phyloP scores from a whole-genome alignment of 2,329 filamentous ascomycete species.

The Mariannaea sp. region DNA sequence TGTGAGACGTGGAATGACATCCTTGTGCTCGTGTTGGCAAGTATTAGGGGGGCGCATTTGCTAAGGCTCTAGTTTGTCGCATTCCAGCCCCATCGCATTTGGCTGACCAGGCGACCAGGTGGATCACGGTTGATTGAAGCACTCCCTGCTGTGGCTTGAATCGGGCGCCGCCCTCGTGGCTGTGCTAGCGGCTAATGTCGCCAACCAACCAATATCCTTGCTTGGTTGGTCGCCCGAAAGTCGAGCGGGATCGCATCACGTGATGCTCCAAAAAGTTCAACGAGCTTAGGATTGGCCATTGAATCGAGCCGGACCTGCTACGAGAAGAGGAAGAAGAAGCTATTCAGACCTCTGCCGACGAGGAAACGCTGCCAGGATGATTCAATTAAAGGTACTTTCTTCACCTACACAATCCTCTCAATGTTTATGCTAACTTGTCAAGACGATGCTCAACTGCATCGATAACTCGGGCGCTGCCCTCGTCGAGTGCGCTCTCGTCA shows the following conservation, averaged over 20 bases:
- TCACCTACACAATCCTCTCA: rapidly evolving
- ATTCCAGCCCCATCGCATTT: constrained; percentile 31
- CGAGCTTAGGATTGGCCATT: constrained; percentile 25
- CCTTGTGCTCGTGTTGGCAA: constrained; percentile 25
- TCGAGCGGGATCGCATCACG: constrained; percentile 21
- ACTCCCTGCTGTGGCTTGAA: constrained; percentile 19
- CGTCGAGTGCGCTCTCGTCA: constrained; percentile 92
- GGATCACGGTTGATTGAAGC: constrained; percentile 18
- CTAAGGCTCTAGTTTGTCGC: constrained; percentile 30
- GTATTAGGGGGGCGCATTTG: constrained; percentile 22
- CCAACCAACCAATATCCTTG: neutral
- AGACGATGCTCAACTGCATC: constrained; percentile 99
- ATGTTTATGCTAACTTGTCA: constrained; percentile 13
- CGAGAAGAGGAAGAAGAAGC: constrained; percentile 30
- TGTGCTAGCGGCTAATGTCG: constrained; percentile 4
- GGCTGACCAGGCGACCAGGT: constrained; percentile 42
- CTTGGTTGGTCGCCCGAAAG: too few species aligned
- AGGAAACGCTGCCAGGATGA: constrained; percentile 66
- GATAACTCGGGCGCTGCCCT: constrained; percentile 98
- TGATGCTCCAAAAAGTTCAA: constrained; percentile 37
- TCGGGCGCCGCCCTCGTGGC: constrained; percentile 19
- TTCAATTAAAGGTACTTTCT: constrained; percentile 82
- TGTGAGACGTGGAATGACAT: constrained; percentile 37
- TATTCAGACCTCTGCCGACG: constrained; percentile 27
- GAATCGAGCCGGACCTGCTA: constrained; percentile 27